Evolutionary conservation across 225 moss, liverwort and hornwort genomes (phyloP), one percentile per base, ranked within the genome.

Genomic region (Physcomitrium patens): DNA sequence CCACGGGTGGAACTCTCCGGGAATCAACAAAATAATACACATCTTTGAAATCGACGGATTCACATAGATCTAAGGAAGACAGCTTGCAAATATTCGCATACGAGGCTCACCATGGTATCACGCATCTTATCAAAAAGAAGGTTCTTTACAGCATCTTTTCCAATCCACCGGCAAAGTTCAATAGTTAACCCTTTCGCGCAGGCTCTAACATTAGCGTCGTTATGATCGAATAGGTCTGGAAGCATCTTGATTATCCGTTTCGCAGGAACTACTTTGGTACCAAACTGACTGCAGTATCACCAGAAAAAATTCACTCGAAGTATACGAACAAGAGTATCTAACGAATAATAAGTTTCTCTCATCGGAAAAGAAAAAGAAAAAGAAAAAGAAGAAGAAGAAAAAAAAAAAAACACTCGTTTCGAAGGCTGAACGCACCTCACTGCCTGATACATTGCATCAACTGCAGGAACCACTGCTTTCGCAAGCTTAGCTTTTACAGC

Each of bases 81-180:
- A 78, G 69, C 14, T 45, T 19, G 51, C 18, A 60, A 20, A 27
- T 54, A 60, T 41, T 24, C 19, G 53, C n/a, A 63, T 23, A 42
- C 18, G 60, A 19, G 76, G 68, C 86, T 49, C 72, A 90, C 89
- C 96, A 97, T 97, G 17, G 92, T 94, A 31, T 97, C 96, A 66
- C 96, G 85, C 96, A 97, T 97, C 80, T 94, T 97, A 63, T 97
- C 96, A 37, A 97, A 94, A 11, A 97, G 87, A 12, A 97, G 86
- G 67, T 91, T 89, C 55, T 97, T 97, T 23, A 97, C 96, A 71
- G 92, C 74, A 54, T 97, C 96, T 83, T 92, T 94, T 23, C 96
- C 94, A 82, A 97, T 97, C 96, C 96, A 97, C 37, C 96, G 96
- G 77, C 96, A 97, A 48, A 97, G 84, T 80, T 97, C 96, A 82